Evolutionary conservation across 108 stramenopile species (phyloP), one percentile per base, ranked within the genome.

Genomic region (Schizochytrium sp.): DNA sequence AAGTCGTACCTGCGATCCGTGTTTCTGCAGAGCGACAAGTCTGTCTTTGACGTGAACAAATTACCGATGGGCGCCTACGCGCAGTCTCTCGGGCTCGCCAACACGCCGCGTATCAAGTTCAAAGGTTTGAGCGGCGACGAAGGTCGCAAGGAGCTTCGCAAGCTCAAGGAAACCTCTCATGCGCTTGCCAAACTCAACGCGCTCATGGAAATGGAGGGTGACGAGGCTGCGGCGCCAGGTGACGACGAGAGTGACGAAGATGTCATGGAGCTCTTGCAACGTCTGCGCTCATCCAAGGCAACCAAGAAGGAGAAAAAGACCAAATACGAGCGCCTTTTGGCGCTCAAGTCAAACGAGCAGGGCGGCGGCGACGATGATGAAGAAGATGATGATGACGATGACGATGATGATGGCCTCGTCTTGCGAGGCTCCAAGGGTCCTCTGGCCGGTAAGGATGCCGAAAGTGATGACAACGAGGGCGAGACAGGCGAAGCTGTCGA

Each of bases 121-220:
- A 89, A 60, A 6, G 91, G 29, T 95, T 21, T 93, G 44, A 93
- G 91, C 88, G 95, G 92, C 25, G 87, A 41, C 43, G 76, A 58
- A 48, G 48, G 57, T 57, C 60, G 98, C 83, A 96, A 96, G 83
- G 96, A 94, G 71, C 88, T 93, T 21, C 92, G 97, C 43, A 94
- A 93, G 87, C 92, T 93, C 88, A 98, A 98, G 90, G 98, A 99
- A 92, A 95, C 95, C 34, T 96, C 97, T 90, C 93, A 95, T 51
- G 96, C 96, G 71, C 83, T 99, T 71, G 91, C 96, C 87, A 92
- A 95, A 88, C 93, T 99, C 5, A 98, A 98, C 90, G 97, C 97
- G 72, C 96, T 97, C 89, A 98, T 98, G 72, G 94, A 94, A 72
- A 92, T 92, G 97, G 88, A 96, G 96, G 89, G 87, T 96, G 87